These are phyloP conservation scores for Podaxis rugospora DNA, from an alignment of 768 basidiomycete genomes.

Conservation along the genomic window DNA sequence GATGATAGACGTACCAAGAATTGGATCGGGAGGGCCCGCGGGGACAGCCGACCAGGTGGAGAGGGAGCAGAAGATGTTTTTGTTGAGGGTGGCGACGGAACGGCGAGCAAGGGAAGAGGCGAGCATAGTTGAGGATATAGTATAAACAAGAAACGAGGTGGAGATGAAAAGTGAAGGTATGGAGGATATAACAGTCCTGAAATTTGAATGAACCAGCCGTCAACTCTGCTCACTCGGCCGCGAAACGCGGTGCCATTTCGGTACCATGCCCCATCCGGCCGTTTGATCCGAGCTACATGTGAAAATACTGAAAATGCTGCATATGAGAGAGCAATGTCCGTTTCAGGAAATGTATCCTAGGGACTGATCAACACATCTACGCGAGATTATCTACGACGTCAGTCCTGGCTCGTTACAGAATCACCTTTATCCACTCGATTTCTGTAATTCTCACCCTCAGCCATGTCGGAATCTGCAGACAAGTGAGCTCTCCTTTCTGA, in stretches of 20 bases:
- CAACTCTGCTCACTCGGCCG: constrained; percentile 2
- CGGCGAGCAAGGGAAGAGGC: constrained; percentile 52
- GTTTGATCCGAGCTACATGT: constrained; percentile 19
- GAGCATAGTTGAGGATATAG: constrained; percentile 28
- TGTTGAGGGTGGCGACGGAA: constrained; percentile 31
- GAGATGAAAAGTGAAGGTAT: constrained; percentile 7
- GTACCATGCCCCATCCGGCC: constrained; percentile 14
- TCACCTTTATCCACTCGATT: not conserved
- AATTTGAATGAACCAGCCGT: constrained; percentile 7
- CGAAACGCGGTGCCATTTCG: constrained; percentile 18
- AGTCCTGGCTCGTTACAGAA: not conserved
- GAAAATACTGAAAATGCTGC: not conserved
- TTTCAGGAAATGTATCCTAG: not conserved
- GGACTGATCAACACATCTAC: constrained; percentile 18
- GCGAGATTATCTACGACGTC: constrained; percentile 12
- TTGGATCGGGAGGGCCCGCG: constrained; percentile 89
- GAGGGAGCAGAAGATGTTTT: constrained; percentile 38
- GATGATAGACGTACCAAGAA: constrained; percentile 61
- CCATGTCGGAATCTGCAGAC: constrained; percentile 18
- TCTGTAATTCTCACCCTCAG: not conserved
- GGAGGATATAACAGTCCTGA: not conserved
- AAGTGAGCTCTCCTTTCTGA: constrained; percentile 17
- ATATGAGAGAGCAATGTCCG: not conserved
- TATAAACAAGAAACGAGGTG: constrained; percentile 24
- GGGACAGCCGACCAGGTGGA: constrained; percentile 82